Conservation (phyloP, 1,284 basidiomycete species). For the Puccinia triticina region DNA sequence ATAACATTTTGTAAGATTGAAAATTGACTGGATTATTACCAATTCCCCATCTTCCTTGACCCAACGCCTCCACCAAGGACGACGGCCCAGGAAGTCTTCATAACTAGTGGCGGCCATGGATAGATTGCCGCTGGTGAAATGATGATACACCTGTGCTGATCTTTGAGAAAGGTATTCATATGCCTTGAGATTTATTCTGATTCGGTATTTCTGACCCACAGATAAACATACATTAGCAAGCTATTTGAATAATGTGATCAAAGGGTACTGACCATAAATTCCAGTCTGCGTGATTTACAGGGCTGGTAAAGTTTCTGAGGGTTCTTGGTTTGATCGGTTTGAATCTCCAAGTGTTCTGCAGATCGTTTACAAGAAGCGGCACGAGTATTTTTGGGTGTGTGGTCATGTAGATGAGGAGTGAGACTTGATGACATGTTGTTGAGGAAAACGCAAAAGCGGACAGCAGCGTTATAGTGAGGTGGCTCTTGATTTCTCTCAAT, state of each 20-base stretch:
- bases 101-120: not conserved
- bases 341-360: not conserved
- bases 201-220: slow-evolving; percentile 1
- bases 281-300: not conserved
- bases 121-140: not conserved
- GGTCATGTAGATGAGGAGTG: not conserved
- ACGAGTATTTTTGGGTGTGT: not conserved
- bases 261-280: slow-evolving; percentile 15
- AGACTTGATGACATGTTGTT: not conserved
- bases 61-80: not conserved
- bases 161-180: not conserved
- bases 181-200: not conserved
- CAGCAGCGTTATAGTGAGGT: no score
- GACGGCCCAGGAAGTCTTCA: not conserved
- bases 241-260: no score
- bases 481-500: no score
- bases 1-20: not conserved
- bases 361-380: not conserved
- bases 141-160: not conserved
- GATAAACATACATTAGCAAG: not conserved
- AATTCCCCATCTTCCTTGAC: not conserved
- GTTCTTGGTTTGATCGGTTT: no score
- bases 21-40: slow-evolving; percentile 1
- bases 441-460: no score
- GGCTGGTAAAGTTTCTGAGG: not conserved